These are phyloP conservation scores for Apophysomyces ossiformis DNA, from an alignment of 371 early-diverging fungal genomes.

Conservation along the genomic window DNA sequence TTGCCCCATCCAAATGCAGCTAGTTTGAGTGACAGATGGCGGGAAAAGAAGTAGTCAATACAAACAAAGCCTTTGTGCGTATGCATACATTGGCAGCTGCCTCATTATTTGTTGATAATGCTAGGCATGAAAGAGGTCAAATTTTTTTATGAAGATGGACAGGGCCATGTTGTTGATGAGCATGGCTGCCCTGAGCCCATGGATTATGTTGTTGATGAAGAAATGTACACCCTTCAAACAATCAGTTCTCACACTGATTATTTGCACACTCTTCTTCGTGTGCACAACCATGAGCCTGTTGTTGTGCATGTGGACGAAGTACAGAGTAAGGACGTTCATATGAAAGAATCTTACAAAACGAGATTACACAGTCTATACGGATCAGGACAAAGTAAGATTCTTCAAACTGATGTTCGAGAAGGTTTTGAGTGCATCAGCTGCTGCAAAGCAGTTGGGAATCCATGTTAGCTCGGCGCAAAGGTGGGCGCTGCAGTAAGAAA, in stretches of 20 bases:
- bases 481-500: too few species aligned
- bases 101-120: too few species aligned
- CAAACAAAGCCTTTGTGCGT: too few species aligned
- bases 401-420: constrained; percentile 5
- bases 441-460: background rate
- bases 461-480: too few species aligned
- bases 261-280: constrained; percentile 3
- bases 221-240: constrained; percentile 18
- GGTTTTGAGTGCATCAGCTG: constrained; percentile 24
- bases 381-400: background rate
- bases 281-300: background rate
- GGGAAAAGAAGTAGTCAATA: too few species aligned
- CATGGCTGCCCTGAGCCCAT: constrained; percentile 20
- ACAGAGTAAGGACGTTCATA: constrained; percentile 14
- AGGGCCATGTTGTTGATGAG: constrained; percentile 29
- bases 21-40: too few species aligned
- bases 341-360: constrained; percentile 9
- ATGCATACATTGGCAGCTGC: too few species aligned
- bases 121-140: constrained; percentile 2
- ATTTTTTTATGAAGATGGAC: constrained; percentile 27
- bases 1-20: too few species aligned
- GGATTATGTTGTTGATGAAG: constrained; percentile 18
- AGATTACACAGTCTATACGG: constrained; percentile 8
- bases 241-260: constrained; percentile 17
- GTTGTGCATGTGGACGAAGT: background rate